Evolutionary conservation across 345 rosid species (phyloP).

Genomic region (Isatis tinctoria): DNA sequence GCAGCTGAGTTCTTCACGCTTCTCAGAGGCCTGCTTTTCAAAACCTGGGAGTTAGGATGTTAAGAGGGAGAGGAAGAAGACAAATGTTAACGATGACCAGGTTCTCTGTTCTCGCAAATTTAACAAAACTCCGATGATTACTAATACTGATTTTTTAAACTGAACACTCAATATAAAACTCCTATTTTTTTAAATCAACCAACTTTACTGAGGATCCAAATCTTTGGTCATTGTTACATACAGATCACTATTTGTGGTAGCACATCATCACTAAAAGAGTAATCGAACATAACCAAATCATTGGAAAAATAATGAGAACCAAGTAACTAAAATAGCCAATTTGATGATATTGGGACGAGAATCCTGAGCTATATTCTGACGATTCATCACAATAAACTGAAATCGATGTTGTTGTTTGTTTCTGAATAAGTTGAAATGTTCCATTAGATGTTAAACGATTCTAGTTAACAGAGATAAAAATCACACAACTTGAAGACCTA

Average conservation of each 20-base stretch:
- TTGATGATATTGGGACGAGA: not conserved
- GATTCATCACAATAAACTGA: constrained; percentile 81
- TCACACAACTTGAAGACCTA: not conserved
- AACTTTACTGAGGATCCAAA: not conserved
- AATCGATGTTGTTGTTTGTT: constrained; percentile 86
- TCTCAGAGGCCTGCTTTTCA: too few relatives aligned
- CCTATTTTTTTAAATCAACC: too few relatives aligned
- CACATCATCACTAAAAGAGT: not conserved
- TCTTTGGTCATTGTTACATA: not conserved
- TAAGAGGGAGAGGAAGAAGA: too few relatives aligned
- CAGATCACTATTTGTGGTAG: not conserved
- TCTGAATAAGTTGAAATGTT: constrained; percentile 37
- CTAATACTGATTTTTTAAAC: too few relatives aligned
- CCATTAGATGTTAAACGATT: not conserved
- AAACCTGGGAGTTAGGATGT: too few relatives aligned
- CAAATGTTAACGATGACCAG: too few relatives aligned
- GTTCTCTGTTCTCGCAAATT: too few relatives aligned
- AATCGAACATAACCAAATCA: not conserved
- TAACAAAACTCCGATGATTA: too few relatives aligned
- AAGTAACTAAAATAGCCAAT: not conserved
- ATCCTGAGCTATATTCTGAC: constrained; percentile 70
- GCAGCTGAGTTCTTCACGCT: too few relatives aligned
- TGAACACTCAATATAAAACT: too few relatives aligned
- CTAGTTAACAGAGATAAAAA: not conserved
- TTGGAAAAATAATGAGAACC: not conserved